Evolutionary conservation across 2,329 filamentous ascomycete genomes (phyloP).

Genomic region (Ceratocystis papillata): DNA sequence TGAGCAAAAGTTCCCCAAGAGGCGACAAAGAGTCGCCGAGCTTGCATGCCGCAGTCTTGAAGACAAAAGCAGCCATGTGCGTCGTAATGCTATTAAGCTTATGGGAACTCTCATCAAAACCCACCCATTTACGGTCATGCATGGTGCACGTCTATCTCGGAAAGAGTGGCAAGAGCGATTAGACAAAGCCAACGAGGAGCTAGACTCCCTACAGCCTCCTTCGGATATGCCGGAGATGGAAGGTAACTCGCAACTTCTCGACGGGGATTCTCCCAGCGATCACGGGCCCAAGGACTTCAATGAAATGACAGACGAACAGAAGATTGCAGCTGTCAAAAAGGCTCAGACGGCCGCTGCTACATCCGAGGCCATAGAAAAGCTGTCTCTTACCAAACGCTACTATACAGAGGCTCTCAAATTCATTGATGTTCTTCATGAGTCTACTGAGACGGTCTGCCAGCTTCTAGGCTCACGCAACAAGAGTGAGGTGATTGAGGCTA

Average conservation of each 20-base stretch:
- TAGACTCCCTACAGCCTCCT: conserved; percentile 72
- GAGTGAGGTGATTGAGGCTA: conserved; percentile 95
- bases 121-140: conserved; percentile 85
- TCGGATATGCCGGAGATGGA: conserved; percentile 62
- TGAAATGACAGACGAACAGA: conserved; percentile 75
- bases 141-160: conserved; percentile 72
- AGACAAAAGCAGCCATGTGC: conserved; percentile 96
- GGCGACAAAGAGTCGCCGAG: conserved; percentile 76
- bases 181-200: conserved; percentile 70
- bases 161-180: conserved; percentile 78
- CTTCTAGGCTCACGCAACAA: conserved; percentile 92
- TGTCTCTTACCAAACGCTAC: conserved; percentile 80
- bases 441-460: conserved; percentile 71
- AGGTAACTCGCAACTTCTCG: conserved; percentile 64
- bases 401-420: conserved; percentile 90
- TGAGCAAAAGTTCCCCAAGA: conserved; percentile 92
- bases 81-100: conserved; percentile 88
- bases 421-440: conserved; percentile 79
- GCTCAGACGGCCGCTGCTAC: conserved; percentile 79
- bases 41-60: conserved; percentile 80
- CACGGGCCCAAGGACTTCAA: conserved; percentile 59
- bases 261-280: conserved; percentile 70
- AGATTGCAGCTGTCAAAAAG: conserved; percentile 61
- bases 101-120: conserved; percentile 81
- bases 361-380: conserved; percentile 74